Evolutionary conservation across 192 early-diverging fungal genomes (phyloP), one percentile per base, ranked within the genome.

Genomic region (Gryganskiella cystojenkinii): DNA sequence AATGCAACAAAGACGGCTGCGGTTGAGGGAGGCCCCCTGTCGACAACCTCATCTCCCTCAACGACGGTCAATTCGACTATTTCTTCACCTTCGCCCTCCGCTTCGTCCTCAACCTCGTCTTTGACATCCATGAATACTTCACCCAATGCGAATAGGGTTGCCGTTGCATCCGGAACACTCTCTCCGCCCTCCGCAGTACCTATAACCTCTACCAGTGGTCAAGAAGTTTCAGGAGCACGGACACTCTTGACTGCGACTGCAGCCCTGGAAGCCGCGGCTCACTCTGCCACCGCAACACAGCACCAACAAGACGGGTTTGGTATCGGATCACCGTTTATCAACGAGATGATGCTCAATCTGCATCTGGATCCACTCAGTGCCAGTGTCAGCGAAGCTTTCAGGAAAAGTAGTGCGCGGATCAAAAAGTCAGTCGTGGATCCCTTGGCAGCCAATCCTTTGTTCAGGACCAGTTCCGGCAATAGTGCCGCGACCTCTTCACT

Each of bases 311-410:
- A 22, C 14, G n/a, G 53, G 6, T 28, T 30, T 33, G 49, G 44
- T 28, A 44, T 14, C 19, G 65, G 55, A 42, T 17, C 56, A 19
- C 61, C 57, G 1, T 65, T 60, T 47, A 65, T 73, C 25, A 67
- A 67, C 47, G 72, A 67, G 19, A 76, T 67, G 43, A 15, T 76
- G 10, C 47, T 53, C n/a, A n/a, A n/a, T 30, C 56, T 42, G 3
- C 72, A 76, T 51, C 37, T 78, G 56, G 74, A 78, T 20, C 74
- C 74, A 3, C 37, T 78, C 19, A 78, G 67, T 11, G 53, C 60
- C 13, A 58, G 53, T 58, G 73, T 76, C 20, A 60, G 49, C 11
- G 74, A 69, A 47, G 74, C 53, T 4, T 56, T 78, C 40, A 50
- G 65, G n/a, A 78, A 78, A 56, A 69, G 66, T 19, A 47, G 74